A percentile compares a stretch with the other conserved stretches of the same genome.
Evolutionary conservation across 306 rosid species (phyloP).

Genomic region (Sicyos baderoa): DNA sequence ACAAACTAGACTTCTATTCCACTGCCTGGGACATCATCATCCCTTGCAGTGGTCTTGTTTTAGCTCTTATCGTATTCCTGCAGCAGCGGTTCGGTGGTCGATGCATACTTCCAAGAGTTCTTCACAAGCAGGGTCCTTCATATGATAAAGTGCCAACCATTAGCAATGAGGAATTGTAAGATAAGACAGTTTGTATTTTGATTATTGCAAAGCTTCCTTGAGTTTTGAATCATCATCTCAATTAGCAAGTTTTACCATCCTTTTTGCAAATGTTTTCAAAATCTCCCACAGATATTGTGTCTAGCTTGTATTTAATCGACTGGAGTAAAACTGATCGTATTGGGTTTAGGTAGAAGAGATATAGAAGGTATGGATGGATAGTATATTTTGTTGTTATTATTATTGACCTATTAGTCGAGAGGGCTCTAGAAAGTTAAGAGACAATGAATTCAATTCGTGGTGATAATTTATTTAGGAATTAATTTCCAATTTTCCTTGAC

Average conservation of each 20-base stretch:
- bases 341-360: neutral
- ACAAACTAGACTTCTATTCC: conserved; percentile 62
- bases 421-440: no score
- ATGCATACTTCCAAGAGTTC: conserved; percentile 56
- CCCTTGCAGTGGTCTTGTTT: conserved; percentile 43
- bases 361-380: neutral
- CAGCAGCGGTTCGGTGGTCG: conserved; percentile 83
- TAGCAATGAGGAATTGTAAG: conserved; percentile 61
- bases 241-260: conserved; percentile 10
- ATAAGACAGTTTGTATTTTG: conserved; percentile 10
- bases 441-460: no score
- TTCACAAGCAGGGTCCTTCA: conserved; percentile 22
- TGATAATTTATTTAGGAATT: no score
- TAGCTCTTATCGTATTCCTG: conserved; percentile 49
- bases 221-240: neutral
- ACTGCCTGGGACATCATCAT: conserved; percentile 81
- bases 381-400: neutral
- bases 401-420: no score
- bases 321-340: neutral
- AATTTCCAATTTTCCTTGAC: no score
- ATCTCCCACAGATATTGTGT: neutral
- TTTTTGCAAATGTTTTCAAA: neutral
- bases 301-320: neutral
- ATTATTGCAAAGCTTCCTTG: conserved; percentile 4
- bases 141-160: conserved; percentile 71